Base-by-base conservation (phyloP, 2,329 filamentous ascomycete species). In the Lasiodiplodia sp. region DNA sequence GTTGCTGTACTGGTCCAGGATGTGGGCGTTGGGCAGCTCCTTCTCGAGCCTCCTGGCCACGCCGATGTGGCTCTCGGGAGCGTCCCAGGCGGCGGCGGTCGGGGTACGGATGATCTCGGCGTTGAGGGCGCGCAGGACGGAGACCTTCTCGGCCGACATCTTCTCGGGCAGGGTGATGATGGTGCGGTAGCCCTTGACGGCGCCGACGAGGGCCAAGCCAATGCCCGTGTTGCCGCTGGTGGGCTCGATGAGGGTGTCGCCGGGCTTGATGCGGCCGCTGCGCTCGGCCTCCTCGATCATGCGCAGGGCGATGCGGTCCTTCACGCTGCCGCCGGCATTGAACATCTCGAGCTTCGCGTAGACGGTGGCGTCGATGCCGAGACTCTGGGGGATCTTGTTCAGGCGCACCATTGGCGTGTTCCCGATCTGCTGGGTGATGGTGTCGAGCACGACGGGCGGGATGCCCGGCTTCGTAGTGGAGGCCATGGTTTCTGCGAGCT, bases 151-250 rank as follows among this genome's bases (percentile, higher is more conserved):
- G 58, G 94, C 92, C 1, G 94, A 97, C 96, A 99, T 99, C 86
- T 99, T 99, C 84, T 99, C 96, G 64, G 96, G 96, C 56, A 99
- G 88, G 12, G 96, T 99, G 80, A 99, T 99, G 82, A 99, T 98
- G 51, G 94, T 96, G 82, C 95, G 95, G 86, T 98, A 99, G 73
- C 94, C 95, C 85, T 97, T 98, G 77, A 99, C 92, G 18, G 96
- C 96, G 69, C 89, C 95, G 21, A 98, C 95, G 40, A 99, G 89
- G 34, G 96, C 96, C 51, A 99, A 86, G 25, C 96, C 96, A 73
- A 99, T 99, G 73, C 96, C 96, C 85, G 96, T 99, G 81, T 99
- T 99, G 67, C 96, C 96, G 77, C 93, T 97, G 58, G 96, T 99
- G 11, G 96, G 96, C 86, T 99, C 96, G 77, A 99, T 99, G 76